These are phyloP conservation scores for Colletotrichum euphorbiae DNA, from an alignment of 2,329 filamentous ascomycete species.

Conservation along the genomic window DNA sequence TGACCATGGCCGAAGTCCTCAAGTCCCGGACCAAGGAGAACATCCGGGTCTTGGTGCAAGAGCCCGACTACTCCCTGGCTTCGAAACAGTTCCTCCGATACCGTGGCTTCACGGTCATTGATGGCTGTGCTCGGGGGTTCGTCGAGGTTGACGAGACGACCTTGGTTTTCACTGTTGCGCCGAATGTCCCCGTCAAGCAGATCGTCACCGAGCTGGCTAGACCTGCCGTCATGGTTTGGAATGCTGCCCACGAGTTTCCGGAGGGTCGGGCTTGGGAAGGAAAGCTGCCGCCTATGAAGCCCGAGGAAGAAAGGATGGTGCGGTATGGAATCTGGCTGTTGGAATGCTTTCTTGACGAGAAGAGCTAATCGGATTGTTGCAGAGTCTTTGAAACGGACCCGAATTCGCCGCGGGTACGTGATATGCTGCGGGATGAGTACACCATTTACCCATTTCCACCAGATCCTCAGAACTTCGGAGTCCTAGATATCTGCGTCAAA, in stretches of 20 bases:
- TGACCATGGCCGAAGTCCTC: neutral
- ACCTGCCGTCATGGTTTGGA: slow-evolving; percentile 42
- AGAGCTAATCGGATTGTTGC: neutral
- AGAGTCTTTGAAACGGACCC: neutral
- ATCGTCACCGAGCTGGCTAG: slow-evolving; percentile 41
- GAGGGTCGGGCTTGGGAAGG: neutral
- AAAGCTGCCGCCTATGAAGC: neutral
- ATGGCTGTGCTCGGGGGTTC: slow-evolving; percentile 37
- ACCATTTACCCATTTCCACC: neutral
- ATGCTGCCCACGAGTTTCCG: neutral
- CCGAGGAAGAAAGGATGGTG: neutral
- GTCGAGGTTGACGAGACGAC: slow-evolving; percentile 40
- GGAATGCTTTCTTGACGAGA: too few relatives aligned
- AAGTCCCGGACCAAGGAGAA: neutral
- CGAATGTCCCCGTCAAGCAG: slow-evolving; percentile 42
- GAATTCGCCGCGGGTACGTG: slow-evolving; percentile 1
- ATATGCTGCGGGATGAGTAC: slow-evolving; percentile 3
- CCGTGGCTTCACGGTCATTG: slow-evolving; percentile 32
- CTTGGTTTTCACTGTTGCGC: slow-evolving; percentile 38
- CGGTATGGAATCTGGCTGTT: neutral
- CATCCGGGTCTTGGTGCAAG: slow-evolving; percentile 7
- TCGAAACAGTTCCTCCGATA: neutral
- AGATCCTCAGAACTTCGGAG: neutral
- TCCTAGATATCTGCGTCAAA: neutral
- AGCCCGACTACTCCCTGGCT: neutral